Conservation (phyloP, 371 early-diverging fungal genomes). For the Apophysomyces ossiformis region DNA sequence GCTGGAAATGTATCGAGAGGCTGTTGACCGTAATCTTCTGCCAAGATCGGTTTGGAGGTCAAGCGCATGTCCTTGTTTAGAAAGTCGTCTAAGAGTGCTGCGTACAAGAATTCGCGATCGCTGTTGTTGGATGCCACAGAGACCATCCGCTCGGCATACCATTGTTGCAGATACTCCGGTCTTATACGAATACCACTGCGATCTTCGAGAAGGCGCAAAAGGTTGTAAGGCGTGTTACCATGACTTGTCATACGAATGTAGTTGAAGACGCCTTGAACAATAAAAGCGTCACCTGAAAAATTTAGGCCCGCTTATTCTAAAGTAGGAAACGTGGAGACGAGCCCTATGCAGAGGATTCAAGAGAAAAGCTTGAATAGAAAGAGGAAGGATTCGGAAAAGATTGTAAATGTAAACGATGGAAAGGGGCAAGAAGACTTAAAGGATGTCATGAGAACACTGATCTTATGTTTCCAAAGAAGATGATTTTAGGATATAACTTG, state of each 20-base stretch:
- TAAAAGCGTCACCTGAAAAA: neutral
- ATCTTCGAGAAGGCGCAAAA: slow-evolving; percentile 28
- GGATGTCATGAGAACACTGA: too few relatives aligned
- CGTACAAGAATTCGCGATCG: slow-evolving; percentile 25
- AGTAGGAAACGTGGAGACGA: too few relatives aligned
- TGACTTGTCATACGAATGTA: neutral
- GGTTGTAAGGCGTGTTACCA: slow-evolving; percentile 20
- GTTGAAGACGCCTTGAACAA: neutral
- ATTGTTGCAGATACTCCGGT: slow-evolving; percentile 24
- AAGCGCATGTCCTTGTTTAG: slow-evolving; percentile 30
- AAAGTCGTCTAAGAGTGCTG: slow-evolving; percentile 25
- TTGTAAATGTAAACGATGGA: too few relatives aligned
- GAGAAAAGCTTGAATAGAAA: too few relatives aligned
- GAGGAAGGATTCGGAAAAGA: too few relatives aligned
- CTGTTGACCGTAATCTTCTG: slow-evolving; percentile 21
- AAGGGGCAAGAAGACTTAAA: too few relatives aligned
- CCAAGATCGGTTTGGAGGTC: slow-evolving; percentile 34
- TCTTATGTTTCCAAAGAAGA: too few relatives aligned
- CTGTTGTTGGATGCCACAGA: slow-evolving; percentile 1
- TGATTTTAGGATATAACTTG: too few relatives aligned
- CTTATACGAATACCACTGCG: slow-evolving; percentile 28
- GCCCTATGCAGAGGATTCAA: too few relatives aligned
- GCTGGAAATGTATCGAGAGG: slow-evolving; percentile 29
- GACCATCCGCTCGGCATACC: slow-evolving; percentile 14
- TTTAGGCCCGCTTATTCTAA: neutral